Evolutionary conservation across 371 early-diverging fungal species (phyloP).

Genomic region (Smittium culicis): DNA sequence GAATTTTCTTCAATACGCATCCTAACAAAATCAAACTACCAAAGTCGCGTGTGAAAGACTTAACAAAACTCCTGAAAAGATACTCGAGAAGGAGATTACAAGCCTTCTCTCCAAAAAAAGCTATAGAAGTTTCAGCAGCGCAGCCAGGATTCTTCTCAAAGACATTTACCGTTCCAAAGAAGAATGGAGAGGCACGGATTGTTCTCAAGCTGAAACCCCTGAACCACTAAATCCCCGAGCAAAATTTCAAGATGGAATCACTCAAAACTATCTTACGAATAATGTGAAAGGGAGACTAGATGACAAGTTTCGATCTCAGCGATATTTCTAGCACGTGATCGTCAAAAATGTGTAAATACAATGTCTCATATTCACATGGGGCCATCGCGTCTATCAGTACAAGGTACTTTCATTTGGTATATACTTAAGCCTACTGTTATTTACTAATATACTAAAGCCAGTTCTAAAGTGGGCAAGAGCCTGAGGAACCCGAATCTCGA

Average conservation of each 20-base stretch:
- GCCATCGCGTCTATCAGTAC: not conserved
- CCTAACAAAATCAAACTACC: not conserved
- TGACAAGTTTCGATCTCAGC: not conserved
- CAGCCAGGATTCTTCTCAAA: not conserved
- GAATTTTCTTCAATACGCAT: slow-evolving; percentile 7
- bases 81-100: not conserved
- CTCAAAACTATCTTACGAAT: not conserved
- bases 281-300: not conserved
- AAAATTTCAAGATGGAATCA: not conserved
- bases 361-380: not conserved
- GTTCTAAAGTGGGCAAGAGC: not conserved
- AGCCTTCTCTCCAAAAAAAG: not conserved
- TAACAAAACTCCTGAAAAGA: not conserved
- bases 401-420: not conserved
- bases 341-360: not conserved
- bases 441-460: not conserved
- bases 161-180: not conserved
- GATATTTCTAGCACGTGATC: not conserved
- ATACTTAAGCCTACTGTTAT: not conserved
- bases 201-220: not conserved
- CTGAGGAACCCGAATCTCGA: not conserved
- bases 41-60: not conserved
- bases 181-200: not conserved
- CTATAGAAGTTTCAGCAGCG: not conserved
- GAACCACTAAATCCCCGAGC: not conserved